phyloP scores from a whole-genome alignment of 495 filamentous ascomycete genomes.

The Lepraria neglecta region DNA sequence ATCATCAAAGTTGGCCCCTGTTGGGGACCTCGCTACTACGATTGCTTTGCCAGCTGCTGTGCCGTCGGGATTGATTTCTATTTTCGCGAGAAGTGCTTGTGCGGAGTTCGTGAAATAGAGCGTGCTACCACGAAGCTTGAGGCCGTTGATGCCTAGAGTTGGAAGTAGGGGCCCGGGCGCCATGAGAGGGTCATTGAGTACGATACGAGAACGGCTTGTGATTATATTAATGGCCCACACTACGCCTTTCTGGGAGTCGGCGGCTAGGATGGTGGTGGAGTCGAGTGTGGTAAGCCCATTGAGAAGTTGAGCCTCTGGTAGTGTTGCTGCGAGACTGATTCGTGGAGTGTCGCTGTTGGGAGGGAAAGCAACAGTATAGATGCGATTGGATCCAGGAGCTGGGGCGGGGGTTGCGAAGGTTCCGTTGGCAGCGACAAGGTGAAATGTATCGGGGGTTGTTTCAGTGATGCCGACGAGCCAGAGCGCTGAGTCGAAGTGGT shows the following conservation, averaged over 20 bases:
- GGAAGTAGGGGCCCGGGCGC: constrained; percentile 25
- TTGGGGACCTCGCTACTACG: neutral
- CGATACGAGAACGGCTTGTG: constrained; percentile 19
- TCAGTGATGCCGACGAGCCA: constrained; percentile 16
- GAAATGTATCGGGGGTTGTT: constrained; percentile 6
- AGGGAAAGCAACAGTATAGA: neutral
- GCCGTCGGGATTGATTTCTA: constrained; percentile 27
- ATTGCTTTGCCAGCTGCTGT: constrained; percentile 15
- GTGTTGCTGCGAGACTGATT: neutral
- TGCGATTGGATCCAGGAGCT: neutral
- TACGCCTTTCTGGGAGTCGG: constrained; percentile 26
- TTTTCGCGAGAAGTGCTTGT: constrained; percentile 28
- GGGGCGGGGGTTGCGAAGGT: neutral
- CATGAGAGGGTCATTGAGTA: constrained; percentile 29
- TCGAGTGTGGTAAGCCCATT: constrained; percentile 1
- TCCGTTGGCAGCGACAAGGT: constrained; percentile 10
- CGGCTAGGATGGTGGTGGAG: constrained; percentile 15
- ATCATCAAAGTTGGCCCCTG: constrained; percentile 29
- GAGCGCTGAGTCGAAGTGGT: constrained; percentile 1
- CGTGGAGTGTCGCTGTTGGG: neutral
- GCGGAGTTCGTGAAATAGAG: constrained; percentile 40
- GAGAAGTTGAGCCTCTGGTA: neutral
- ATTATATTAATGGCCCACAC: constrained; percentile 33
- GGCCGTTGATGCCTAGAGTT: constrained; percentile 37
- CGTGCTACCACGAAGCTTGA: constrained; percentile 24